Base-by-base conservation (phyloP, 768 basidiomycete species). In the Trametes meyenii region DNA sequence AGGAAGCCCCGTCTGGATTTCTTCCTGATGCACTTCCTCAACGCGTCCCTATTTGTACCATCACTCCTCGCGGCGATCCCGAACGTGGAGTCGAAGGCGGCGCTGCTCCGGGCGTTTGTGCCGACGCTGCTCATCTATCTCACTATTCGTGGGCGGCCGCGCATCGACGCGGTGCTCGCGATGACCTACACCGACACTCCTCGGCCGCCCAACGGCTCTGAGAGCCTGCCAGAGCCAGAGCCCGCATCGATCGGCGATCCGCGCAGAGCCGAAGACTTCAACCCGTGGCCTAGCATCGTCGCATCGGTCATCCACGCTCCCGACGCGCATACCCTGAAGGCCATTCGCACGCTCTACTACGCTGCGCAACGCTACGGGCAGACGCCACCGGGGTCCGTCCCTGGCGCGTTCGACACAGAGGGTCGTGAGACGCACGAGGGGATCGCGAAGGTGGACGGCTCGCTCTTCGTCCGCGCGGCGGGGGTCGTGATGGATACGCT, bases 21-120 rank as follows among this genome's bases (percentile, higher is more conserved):
- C 73, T 83, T 85, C 79, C 71, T 86, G 53, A 82, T 84, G 83
- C 85, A 86, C 65, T 65, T 84, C 48, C 73, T 86, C 46, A 86
- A 79, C 11, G 79, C 79, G 38, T 76, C 82, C 8, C 65, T 85
- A 5, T 84, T 85, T 71, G 64, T 86, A 8, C 76, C 77, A 24
- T 78, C 80, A 0, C 67, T 81, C 39, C 63, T 82, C 38, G 66
- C 67, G 11, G 70, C 71, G 11, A 60, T 75, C 7, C 64, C 70
- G 33, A 75, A 71, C 40, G 64, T 70, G 11, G 70, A 67, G 23
- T 73, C 78, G 42, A 81, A 81, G 67, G 80, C 77, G 4, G 74
- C 72, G 23, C 72, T 87, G 10, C 67, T 86, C n/a, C 75, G 77
- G 45, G 72, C 77, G 0, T 78, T 78, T 66, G 63, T 83, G 2